Evolutionary conservation across 257 asterid species (phyloP).

Genomic region (Capsicum pubescens): DNA sequence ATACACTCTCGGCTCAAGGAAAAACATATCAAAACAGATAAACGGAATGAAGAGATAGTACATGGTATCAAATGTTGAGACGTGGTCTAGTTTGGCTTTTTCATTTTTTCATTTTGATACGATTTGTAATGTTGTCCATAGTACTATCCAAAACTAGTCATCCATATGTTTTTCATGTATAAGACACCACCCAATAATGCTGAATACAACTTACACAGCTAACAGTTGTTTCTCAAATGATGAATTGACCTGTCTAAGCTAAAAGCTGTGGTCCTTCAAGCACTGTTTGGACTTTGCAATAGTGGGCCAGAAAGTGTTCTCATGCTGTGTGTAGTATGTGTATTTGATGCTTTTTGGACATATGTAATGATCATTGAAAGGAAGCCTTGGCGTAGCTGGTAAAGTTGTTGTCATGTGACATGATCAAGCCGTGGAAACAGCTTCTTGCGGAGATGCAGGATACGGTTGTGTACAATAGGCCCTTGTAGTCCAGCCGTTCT

Average conservation of each 20-base stretch:
- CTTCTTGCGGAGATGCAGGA: no score
- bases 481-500: no score
- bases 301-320: conserved; percentile 3
- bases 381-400: no score
- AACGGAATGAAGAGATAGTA: no score
- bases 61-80: background rate
- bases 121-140: background rate
- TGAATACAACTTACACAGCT: background rate
- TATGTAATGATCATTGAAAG: background rate
- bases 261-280: background rate
- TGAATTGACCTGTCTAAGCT: conserved; percentile 10
- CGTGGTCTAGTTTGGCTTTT: background rate
- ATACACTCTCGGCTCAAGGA: no score
- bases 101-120: background rate
- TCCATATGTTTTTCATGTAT: background rate
- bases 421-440: no score
- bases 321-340: background rate
- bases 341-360: background rate
- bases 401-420: no score
- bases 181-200: background rate
- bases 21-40: no score
- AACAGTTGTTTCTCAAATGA: conserved; percentile 3
- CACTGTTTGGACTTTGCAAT: background rate
- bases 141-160: conserved; percentile 5
- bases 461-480: no score